Evolutionary conservation across 176 grass and related monocot species (phyloP), one percentile per base, ranked within the genome.

Genomic region (Zizania latifolia): DNA sequence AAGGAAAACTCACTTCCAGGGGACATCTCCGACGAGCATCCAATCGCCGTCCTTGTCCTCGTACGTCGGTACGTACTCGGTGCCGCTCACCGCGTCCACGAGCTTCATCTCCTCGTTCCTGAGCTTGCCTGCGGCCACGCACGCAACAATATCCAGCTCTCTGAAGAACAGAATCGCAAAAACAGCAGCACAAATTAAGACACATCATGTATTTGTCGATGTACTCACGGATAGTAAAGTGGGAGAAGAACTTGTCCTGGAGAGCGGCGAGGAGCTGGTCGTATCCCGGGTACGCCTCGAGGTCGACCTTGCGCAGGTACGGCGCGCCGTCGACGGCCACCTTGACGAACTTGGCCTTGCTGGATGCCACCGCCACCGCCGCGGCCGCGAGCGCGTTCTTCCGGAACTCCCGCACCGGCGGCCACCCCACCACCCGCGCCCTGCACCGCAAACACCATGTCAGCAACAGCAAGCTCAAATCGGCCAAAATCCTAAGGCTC

Each of bases 21-120:
- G 93, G 41, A 96, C 93, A 71, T 96, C 93, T 36, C 89, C 93
- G 46, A 92, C 84, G 60, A 96, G 93, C 93, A 96, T 96, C 93
- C 89, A 96, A 57, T 96, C 93, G 30, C 78, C 84, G 36, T 96
- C 93, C 76, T 96, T 96, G 72, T 96, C 93, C 90, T 92, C 93
- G 33, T 96, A 96, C 26, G 93, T 96, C 5, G 86, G 86, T 23
- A 94, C 86, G 26, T 92, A 98, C 58, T 98, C 95, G 26, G 76
- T 82, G 30, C 91, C 89, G 23, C 65, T 89, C 41, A 77, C 88
- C 9, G 61, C 86, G 63, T 98, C 95, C 37, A 98, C 89, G 71
- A 94, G 83, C 74, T 89, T 78, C 81, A 88, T 90, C 82, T 89
- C 84, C 34, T 91, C 79, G 22, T 91, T 87, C n/a, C 81, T 81